Evolutionary conservation across 1,284 basidiomycete genomes (phyloP), one percentile per base, ranked within the genome.

Genomic region (Microbotryum scabiosae): DNA sequence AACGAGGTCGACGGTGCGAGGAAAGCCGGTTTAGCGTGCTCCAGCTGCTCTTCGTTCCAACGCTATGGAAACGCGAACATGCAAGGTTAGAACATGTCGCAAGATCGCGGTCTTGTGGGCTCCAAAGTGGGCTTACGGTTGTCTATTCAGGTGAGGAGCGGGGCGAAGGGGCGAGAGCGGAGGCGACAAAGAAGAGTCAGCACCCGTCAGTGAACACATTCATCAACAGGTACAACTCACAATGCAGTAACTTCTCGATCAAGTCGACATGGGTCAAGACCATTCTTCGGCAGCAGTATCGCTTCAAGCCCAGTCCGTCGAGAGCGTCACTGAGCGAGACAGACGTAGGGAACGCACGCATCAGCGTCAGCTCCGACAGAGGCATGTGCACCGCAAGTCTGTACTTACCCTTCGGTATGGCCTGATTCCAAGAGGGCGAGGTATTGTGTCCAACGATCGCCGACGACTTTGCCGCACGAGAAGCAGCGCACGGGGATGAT

Each of bases 211-310:
- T 30, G 9, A 1, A 30, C 30, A 30, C 30, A 30, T 9, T 30
- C 30, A 30, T 7, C 30, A 30, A 30, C 30, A 8, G 30, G 30
- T 30, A 30, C 30, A 30, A 46, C 64, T 56, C 23, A 63, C 64
- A 67, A 58, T 69, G 64, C 36, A 67, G 32, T 21, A 67, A 57
- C 53, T 71, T 71, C 62, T 71, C 70, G 51, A 70, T 70, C 14
- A 71, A 50, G 54, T 71, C 70, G 64, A 97, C 92, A 75, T 98
- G 94, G 0, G 94, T 97, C 59, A 97, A 79, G 14, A 98, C 90
- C 94, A 98, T 98, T 58, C 94, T 83, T 52, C 94, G 82, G 77
- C 94, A 97, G 77, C 93, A 97, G 76, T 97, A 97, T 61, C 94
- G 80, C 76, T 90, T 93, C 59, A 97, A 78, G 67, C 92, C 88